Evolutionary conservation across 73 alveolate species (phyloP), one percentile per base, ranked within the genome.

Genomic region (Paramecium caudatum): DNA sequence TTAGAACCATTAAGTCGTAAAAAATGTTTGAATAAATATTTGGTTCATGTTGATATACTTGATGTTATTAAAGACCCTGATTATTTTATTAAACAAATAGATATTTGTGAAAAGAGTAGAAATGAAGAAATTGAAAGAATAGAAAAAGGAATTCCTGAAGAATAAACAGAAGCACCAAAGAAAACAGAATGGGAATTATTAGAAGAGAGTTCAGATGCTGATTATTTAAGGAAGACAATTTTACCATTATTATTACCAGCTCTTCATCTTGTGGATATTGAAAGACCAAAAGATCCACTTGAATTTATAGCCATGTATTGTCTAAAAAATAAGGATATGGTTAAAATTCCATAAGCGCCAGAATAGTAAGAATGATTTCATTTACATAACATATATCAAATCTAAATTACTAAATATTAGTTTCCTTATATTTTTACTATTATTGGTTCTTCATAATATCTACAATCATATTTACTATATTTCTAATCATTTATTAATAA

Each of bases 21-120:
- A 68, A 94, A 91, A 21, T 81, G 95, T 74, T 90, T 94, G 61
- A 93, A 96, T 92, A 97, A 96, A 91, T 97, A 93, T 94, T 92
- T 98, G 41, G 96, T 97, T 12, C 95, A 90, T 80, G 98, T 96
- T 39, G 99, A 98, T 74, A 94, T 98, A 61, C 92, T 94, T 61
- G 96, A 98, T 82, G 99, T 99, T 1, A 96, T 95, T 63, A 82
- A 91, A 41, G 99, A 98, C 86, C 97, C 97, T 50, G 98, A 98
- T 88, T 98, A 98, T 90, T 98, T 96, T 91, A 90, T 94, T 39
- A 94, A 98, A 91, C 39, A 90, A 33, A 96, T 98, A 12, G 96
- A 95, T 46, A 65, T 82, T 12, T 97, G 99, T 69, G 99, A 98
- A 91, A 94, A 93, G 85, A 92, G 82, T 32, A 90, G 97, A 61